These are phyloP conservation scores for Candida vaughaniae DNA, from an alignment of 805 yeast species.

Conservation along the genomic window DNA sequence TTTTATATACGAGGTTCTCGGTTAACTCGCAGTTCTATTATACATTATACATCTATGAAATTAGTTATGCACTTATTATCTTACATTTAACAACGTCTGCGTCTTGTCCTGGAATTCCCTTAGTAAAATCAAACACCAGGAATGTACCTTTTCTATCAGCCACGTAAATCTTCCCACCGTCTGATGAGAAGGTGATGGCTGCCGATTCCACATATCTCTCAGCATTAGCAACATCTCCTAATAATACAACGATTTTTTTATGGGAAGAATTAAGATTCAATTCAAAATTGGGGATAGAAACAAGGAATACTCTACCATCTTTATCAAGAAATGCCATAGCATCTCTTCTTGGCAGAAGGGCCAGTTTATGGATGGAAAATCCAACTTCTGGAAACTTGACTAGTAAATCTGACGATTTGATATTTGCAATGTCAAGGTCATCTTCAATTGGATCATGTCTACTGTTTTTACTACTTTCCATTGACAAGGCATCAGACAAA, in stretches of 20 bases:
- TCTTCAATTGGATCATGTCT: slow-evolving; percentile 16
- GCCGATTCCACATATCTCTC: slow-evolving; percentile 76
- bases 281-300: slow-evolving; percentile 54
- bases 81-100: slow-evolving; percentile 67
- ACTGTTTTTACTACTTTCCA: slow-evolving; percentile 12
- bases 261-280: slow-evolving; percentile 15
- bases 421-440: slow-evolving; percentile 45
- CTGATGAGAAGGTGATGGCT: slow-evolving; percentile 67
- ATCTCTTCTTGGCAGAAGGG: slow-evolving; percentile 83
- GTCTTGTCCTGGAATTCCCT: slow-evolving; percentile 71
- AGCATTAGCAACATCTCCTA: slow-evolving; percentile 79
- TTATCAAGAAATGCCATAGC: slow-evolving; percentile 79
- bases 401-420: slow-evolving; percentile 30
- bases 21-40: too few species aligned
- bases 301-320: slow-evolving; percentile 70
- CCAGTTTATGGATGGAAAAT: slow-evolving; percentile 67
- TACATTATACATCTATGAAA: too few species aligned
- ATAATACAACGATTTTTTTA: slow-evolving; percentile 56
- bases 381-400: slow-evolving; percentile 79
- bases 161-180: slow-evolving; percentile 75
- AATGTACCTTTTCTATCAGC: slow-evolving; percentile 81
- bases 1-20: too few species aligned
- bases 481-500: slow-evolving; percentile 11
- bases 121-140: slow-evolving; percentile 82
- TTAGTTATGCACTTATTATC: slow-evolving; percentile 40